Evolutionary conservation across 768 basidiomycete species (phyloP).

Genomic region (Suillus weaverae): DNA sequence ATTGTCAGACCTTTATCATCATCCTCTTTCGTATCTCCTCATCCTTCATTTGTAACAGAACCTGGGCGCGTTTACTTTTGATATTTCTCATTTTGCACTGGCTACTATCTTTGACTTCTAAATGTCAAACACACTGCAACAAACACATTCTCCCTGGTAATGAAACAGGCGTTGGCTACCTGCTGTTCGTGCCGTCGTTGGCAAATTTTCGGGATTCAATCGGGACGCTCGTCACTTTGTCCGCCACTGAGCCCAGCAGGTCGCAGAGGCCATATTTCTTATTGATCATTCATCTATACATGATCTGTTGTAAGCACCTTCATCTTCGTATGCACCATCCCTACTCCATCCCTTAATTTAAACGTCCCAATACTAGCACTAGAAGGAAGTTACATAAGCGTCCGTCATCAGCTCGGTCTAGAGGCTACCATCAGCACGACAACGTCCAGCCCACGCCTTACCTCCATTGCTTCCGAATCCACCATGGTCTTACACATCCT

Average conservation of each 20-base stretch:
- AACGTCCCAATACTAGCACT: background rate
- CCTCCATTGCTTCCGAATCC: background rate
- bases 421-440: background rate
- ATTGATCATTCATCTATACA: background rate
- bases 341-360: background rate
- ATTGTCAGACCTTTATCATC: slow-evolving; percentile 50
- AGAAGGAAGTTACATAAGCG: background rate
- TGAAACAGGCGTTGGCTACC: background rate
- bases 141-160: background rate
- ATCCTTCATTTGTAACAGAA: slow-evolving; percentile 42
- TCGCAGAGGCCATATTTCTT: background rate
- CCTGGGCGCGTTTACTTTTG: slow-evolving; percentile 83
- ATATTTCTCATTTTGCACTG: slow-evolving; percentile 70
- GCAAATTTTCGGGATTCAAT: background rate
- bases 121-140: background rate
- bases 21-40: background rate
- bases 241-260: background rate
- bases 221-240: background rate
- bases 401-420: background rate
- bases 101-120: slow-evolving; percentile 46
- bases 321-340: background rate
- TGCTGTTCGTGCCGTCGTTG: background rate
- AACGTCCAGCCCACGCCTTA: background rate
- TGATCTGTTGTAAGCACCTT: background rate
- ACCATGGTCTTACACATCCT: background rate